Percentiles rank a stretch among this genome's conserved stretches.
phyloP scores from a whole-genome alignment of 805 yeast species.

The Candida ponderosae region DNA sequence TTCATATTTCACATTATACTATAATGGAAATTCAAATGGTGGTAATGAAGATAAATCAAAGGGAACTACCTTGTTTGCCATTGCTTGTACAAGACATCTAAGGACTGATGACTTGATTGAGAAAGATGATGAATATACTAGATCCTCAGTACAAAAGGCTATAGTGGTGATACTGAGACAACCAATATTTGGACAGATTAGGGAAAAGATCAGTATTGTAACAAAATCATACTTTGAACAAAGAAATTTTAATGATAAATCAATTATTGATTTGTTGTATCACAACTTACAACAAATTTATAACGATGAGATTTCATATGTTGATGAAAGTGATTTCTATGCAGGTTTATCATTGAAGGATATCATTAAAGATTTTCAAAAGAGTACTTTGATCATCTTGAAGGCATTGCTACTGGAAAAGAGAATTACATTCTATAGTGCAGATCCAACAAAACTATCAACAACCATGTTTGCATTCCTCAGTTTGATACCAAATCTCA shows the following conservation, averaged over 20 bases:
- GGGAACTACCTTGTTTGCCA: constrained; percentile 79
- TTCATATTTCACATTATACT: constrained; percentile 78
- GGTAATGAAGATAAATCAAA: constrained; percentile 26
- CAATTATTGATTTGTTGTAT: constrained; percentile 60
- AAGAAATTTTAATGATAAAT: constrained; percentile 62
- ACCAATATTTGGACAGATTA: constrained; percentile 83
- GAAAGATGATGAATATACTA: constrained; percentile 56
- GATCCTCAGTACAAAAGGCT: constrained; percentile 88
- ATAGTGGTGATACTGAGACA: constrained; percentile 79
- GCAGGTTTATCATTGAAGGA: constrained; percentile 70
- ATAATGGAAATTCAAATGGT: constrained; percentile 44
- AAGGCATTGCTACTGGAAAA: constrained; percentile 76
- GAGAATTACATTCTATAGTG: constrained; percentile 67
- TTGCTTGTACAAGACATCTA: constrained; percentile 87
- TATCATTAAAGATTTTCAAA: constrained; percentile 49
- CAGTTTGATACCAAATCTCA: constrained; percentile 73
- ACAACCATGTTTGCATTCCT: constrained; percentile 77
- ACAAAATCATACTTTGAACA: constrained; percentile 84
- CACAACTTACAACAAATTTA: constrained; percentile 50
- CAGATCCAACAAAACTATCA: constrained; percentile 73
- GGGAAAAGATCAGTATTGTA: constrained; percentile 83
- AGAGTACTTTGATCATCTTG: constrained; percentile 54
- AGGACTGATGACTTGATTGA: constrained; percentile 49
- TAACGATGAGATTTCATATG: constrained; percentile 12
- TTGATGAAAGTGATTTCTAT: constrained; percentile 52